Base-by-base conservation (phyloP, 257 asterid genomes). In the Ehretia macrophylla region DNA sequence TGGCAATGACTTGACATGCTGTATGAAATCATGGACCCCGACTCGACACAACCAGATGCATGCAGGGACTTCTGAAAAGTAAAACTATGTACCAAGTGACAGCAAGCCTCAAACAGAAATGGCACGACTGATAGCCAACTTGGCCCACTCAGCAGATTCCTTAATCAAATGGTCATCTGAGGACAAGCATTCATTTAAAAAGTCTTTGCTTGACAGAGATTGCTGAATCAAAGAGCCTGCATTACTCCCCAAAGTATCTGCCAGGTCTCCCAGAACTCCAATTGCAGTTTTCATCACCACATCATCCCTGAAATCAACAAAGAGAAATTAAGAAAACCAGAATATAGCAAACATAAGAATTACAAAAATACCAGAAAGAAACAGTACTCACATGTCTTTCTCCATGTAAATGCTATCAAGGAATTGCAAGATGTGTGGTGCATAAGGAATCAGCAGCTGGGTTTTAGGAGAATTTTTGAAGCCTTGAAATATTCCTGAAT, bases 61-160 rank as follows among this genome's bases (percentile, higher is more conserved):
- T 80, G 90, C 82, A 79, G 74, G 78, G 68, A 70, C 75, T 50
- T 18, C 16, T 39, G 39, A 42, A 62, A 60, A 47, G 51, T 55
- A 63, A 66, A 75, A 60, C 54, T 65, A 69, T 77, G 76, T 73
- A 75, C 79, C 78, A 49, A 53, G 66, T 16, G 60, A 63, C 46
- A 58, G 45, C 58, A 40, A n/a, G 19, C 67, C 68, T 85, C 87
- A 85, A 75, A 77, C 89, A 65, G 87, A 82, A 68, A 85, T 71
- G 58, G 94, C 89, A 59, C 94, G 94, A 49, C 69, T 73, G 61
- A 85, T 85, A 55, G 94, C 94, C 82, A 77, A 65, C 75, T 81
- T 77, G 51, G 94, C 94, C 94, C 94, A 85, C 71, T 85, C 94
- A 5, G 94, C 94, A 59, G 94, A 85, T 75, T 79, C 89, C 72